Evolutionary conservation across 768 basidiomycete genomes (phyloP).

Genomic region (Boletellus sp.): DNA sequence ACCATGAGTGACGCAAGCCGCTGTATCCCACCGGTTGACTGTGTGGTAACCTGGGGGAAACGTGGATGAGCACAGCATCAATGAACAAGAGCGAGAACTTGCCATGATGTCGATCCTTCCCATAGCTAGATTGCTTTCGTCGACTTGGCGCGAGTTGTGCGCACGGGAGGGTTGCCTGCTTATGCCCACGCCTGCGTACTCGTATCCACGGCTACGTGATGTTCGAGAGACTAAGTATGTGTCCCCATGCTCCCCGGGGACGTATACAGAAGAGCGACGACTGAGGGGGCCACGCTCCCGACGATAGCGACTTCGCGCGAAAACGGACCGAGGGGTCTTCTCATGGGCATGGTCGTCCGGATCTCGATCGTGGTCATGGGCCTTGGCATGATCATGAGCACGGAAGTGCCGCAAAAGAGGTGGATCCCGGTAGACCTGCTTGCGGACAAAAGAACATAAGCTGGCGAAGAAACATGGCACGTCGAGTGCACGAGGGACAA

Average conservation of each 20-base stretch:
- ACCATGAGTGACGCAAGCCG: slow-evolving; percentile 23
- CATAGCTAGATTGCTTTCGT: slow-evolving; percentile 26
- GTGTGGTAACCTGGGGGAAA: slow-evolving; percentile 5
- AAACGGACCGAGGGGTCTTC: slow-evolving; percentile 14
- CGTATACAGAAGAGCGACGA: slow-evolving; percentile 22
- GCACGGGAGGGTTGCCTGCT: not conserved
- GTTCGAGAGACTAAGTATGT: slow-evolving; percentile 26
- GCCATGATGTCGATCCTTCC: slow-evolving; percentile 52
- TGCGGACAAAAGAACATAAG: not conserved
- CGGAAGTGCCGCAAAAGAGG: slow-evolving; percentile 16
- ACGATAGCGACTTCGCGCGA: slow-evolving; percentile 20
- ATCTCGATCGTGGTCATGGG: not conserved
- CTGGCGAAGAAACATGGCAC: not conserved
- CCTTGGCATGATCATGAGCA: not conserved
- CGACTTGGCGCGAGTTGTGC: slow-evolving; percentile 7
- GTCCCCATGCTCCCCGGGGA: slow-evolving; percentile 25
- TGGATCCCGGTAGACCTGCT: slow-evolving; percentile 7
- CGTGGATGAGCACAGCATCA: slow-evolving; percentile 3
- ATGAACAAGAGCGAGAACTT: slow-evolving; percentile 14
- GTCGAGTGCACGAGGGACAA: not conserved
- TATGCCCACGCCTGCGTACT: not conserved
- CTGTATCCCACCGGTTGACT: not conserved
- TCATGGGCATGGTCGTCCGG: slow-evolving; percentile 1
- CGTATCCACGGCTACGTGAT: not conserved
- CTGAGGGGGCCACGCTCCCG: slow-evolving; percentile 3